Percentiles rank a stretch among this genome's conserved stretches.
These are phyloP conservation scores for Xylaria telfairii DNA, from an alignment of 495 filamentous ascomycete genomes.

Conservation along the genomic window DNA sequence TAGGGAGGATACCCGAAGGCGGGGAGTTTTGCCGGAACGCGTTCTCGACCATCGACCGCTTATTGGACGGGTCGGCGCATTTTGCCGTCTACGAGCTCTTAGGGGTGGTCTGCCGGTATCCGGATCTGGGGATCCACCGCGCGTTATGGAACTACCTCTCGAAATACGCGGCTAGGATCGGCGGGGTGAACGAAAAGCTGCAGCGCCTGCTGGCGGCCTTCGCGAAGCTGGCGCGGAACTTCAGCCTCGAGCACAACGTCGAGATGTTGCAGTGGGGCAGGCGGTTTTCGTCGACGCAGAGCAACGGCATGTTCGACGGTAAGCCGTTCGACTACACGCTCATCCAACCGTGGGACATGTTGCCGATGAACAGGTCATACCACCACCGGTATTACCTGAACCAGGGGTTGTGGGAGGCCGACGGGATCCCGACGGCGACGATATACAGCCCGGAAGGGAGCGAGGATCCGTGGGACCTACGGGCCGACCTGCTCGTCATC, in stretches of 20 bases:
- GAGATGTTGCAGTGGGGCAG: slow-evolving; percentile 36
- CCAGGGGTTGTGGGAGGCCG: slow-evolving; percentile 36
- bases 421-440: slow-evolving; percentile 33
- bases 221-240: slow-evolving; percentile 34
- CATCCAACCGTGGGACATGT: slow-evolving; percentile 39
- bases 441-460: slow-evolving; percentile 31
- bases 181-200: slow-evolving; percentile 33
- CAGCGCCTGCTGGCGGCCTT: slow-evolving; percentile 33
- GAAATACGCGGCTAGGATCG: slow-evolving; percentile 34
- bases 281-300: slow-evolving; percentile 34
- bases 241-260: slow-evolving; percentile 32
- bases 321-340: slow-evolving; percentile 41
- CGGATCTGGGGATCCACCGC: slow-evolving; percentile 36
- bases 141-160: slow-evolving; percentile 38
- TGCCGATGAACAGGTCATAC: slow-evolving; percentile 35
- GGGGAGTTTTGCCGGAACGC: slow-evolving; percentile 33
- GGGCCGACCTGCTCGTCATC: slow-evolving; percentile 38
- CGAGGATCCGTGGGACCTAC: slow-evolving; percentile 34
- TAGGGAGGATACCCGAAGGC: slow-evolving; percentile 34
- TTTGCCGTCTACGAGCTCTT: slow-evolving; percentile 40
- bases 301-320: slow-evolving; percentile 38
- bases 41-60: slow-evolving; percentile 34
- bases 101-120: slow-evolving; percentile 36
- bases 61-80: slow-evolving; percentile 37
- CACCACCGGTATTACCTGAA: slow-evolving; percentile 40